These are phyloP conservation scores for Boletus subparvulus DNA, from an alignment of 768 basidiomycete genomes.

Conservation along the genomic window DNA sequence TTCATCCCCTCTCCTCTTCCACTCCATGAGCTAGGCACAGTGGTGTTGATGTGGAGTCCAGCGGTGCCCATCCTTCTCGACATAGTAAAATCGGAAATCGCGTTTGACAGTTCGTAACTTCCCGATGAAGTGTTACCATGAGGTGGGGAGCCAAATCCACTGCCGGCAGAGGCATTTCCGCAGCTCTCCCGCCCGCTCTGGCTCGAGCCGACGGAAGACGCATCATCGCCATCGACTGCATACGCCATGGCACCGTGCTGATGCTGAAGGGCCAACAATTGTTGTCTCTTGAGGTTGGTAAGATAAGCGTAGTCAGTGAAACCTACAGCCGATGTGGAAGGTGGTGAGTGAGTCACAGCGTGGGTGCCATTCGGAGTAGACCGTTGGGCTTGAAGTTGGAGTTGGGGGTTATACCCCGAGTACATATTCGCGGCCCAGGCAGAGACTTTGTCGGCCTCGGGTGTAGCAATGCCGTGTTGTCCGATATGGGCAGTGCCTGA, in stretches of 20 bases:
- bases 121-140: slow-evolving; percentile 30
- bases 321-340: slow-evolving; percentile 12
- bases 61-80: slow-evolving; percentile 24
- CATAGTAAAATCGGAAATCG: slow-evolving; percentile 26
- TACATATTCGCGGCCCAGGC: slow-evolving; percentile 34
- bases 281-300: slow-evolving; percentile 27
- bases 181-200: slow-evolving; percentile 35
- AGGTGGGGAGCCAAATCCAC: slow-evolving; percentile 33
- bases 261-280: slow-evolving; percentile 34
- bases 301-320: slow-evolving; percentile 26
- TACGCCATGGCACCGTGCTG: slow-evolving; percentile 26
- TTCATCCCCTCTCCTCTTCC: slow-evolving; percentile 32
- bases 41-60: slow-evolving; percentile 28
- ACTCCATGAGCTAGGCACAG: slow-evolving; percentile 25
- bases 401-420: slow-evolving; percentile 24
- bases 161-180: slow-evolving; percentile 37
- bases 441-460: slow-evolving; percentile 30
- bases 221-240: slow-evolving; percentile 39
- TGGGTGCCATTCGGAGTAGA: slow-evolving; percentile 41
- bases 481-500: slow-evolving; percentile 16
- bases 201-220: slow-evolving; percentile 39
- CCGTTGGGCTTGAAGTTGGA: slow-evolving; percentile 34
- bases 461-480: slow-evolving; percentile 18
- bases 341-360: slow-evolving; percentile 22
- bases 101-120: slow-evolving; percentile 37